Evolutionary conservation across 805 yeast genomes (phyloP), one percentile per base, ranked within the genome.

Genomic region (Blastobotrys mokoenaii): DNA sequence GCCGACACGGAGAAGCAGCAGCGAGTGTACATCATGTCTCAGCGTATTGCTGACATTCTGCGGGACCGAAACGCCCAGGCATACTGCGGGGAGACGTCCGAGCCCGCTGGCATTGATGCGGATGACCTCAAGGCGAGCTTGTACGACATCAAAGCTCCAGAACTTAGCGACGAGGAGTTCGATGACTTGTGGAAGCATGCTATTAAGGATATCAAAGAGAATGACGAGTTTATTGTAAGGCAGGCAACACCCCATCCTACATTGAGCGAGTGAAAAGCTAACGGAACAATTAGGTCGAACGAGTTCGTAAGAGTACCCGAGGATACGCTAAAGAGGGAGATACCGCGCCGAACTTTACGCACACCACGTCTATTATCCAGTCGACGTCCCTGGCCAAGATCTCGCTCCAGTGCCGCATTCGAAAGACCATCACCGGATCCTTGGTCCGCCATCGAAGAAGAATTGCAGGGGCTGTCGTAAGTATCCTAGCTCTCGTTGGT

Each of bases 1-100:
- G 81, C 82, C 30, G 96, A 90, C 60, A 76, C 80, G 31, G 74
- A 76, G 54, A 81, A 77, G 61, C 80, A 82, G 33, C 80, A 83
- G 52, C 74, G 80, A 54, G 72, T 83, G 30, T 74, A 74, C 40
- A 77, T 78, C 43, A 75, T 88, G 66, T 52, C 80, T 11, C 73
- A 77, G 44, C 81, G 80, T 52, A 78, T 88, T 1, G 67, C 83
- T 46, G 80, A 78, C 48, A 62, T 82, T 43, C 67, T 89, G 54
- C 73, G 90, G 48, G 69, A 76, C 16, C 75, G 80, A 51, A 79
- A 84, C 55, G 95, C 94, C 0, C 70, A 72, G 48, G 68, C 66
- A 41, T 65, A 73, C 54, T 79, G 87, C 67, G 75, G 29, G 61
- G 65, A 48, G 60, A 64, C 38, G 54, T 62, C 57, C 0, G 46